Evolutionary conservation across 2,329 filamentous ascomycete genomes (phyloP).

Genomic region (Aspergillus sp.): DNA sequence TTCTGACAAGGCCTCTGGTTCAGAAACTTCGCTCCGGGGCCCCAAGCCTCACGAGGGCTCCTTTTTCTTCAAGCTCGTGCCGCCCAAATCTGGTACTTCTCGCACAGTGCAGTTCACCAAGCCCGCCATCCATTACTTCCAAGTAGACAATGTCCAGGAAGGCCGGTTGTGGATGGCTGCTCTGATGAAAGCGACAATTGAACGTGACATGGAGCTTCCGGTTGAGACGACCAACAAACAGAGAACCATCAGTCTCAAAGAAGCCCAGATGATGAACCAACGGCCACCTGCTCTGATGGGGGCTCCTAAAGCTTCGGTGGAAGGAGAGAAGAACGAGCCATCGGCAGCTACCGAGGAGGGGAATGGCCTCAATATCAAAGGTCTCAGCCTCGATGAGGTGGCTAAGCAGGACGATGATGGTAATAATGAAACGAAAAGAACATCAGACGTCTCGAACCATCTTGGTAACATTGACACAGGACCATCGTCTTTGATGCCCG

Average conservation of each 20-base stretch:
- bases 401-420: constrained; percentile 4
- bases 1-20: constrained; percentile 26
- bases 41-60: constrained; percentile 60
- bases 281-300: constrained; percentile 85
- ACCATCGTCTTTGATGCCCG: constrained; percentile 7
- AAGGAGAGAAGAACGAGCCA: constrained; percentile 25
- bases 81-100: constrained; percentile 80
- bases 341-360: constrained; percentile 19
- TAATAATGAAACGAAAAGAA: constrained; percentile 7
- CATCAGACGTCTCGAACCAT: constrained; percentile 14
- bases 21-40: constrained; percentile 29
- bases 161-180: constrained; percentile 97
- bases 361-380: constrained; percentile 33
- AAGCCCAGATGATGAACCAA: constrained; percentile 83
- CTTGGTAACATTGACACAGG: constrained; percentile 27
- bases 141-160: constrained; percentile 83
- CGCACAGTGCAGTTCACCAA: constrained; percentile 96
- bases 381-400: constrained; percentile 29
- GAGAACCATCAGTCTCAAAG: constrained; percentile 89
- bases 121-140: constrained; percentile 95
- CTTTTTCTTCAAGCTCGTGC: constrained; percentile 98
- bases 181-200: constrained; percentile 97
- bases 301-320: constrained; percentile 28
- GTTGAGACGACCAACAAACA: constrained; percentile 94
- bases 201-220: constrained; percentile 73